A percentile compares a stretch with the other conserved stretches of the same genome.
These are phyloP conservation scores for Glaciozyma antarctica DNA, from an alignment of 768 basidiomycete genomes.

Conservation along the genomic window DNA sequence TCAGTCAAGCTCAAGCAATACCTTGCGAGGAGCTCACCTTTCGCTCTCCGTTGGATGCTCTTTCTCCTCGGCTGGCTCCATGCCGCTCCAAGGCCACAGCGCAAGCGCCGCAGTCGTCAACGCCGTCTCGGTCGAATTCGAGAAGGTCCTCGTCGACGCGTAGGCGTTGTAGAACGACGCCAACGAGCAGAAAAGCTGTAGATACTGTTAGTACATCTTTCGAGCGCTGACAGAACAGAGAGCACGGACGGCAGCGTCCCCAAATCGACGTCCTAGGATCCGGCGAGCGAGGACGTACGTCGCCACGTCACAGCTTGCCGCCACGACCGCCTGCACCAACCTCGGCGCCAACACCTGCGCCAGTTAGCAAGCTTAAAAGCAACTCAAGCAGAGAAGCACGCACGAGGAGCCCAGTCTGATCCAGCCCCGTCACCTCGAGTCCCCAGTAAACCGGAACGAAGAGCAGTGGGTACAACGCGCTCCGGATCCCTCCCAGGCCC, in stretches of 20 bases:
- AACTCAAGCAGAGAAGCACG: constrained; percentile 36
- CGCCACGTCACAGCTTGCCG: constrained; percentile 66
- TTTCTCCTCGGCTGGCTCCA: background rate
- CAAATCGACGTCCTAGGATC: constrained; percentile 53
- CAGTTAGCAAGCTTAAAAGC: background rate
- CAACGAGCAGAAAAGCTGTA: constrained; percentile 50
- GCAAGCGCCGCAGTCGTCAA: constrained; percentile 67
- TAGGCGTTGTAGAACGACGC: constrained; percentile 80
- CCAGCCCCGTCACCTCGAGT: constrained; percentile 52
- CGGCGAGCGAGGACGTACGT: constrained; percentile 45
- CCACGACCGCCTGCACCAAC: constrained; percentile 38
- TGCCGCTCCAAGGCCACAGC: constrained; percentile 49
- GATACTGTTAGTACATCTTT: background rate
- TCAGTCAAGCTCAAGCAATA: background rate
- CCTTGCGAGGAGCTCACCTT: background rate
- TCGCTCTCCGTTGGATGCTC: background rate
- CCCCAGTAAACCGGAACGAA: constrained; percentile 67
- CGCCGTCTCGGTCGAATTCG: constrained; percentile 85
- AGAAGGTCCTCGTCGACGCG: constrained; percentile 74
- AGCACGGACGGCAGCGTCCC: constrained; percentile 50
- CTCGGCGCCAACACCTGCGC: background rate
- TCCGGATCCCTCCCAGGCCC: constrained; percentile 54
- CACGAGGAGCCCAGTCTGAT: constrained; percentile 56
- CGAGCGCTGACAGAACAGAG: background rate
- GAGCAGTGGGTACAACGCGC: constrained; percentile 67